Conservation (phyloP, 805 yeast genomes). For the Danielia reshetovae region DNA sequence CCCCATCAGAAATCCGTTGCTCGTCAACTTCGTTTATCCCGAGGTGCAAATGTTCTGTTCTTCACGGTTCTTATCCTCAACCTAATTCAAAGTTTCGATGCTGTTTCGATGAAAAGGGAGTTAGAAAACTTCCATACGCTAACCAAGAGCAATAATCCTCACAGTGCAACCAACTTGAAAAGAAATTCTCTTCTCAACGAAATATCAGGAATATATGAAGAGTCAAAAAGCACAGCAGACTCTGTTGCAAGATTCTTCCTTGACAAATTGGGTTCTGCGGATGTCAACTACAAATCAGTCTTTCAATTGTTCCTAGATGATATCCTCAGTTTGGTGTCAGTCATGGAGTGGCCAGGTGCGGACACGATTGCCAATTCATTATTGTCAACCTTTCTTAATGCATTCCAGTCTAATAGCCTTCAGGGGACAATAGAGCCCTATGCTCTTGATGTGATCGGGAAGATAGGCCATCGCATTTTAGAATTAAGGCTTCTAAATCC, state of each 20-base stretch:
- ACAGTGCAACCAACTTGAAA: slow-evolving; percentile 5
- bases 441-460: slow-evolving; percentile 59
- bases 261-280: slow-evolving; percentile 4
- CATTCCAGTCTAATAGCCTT: slow-evolving; percentile 36
- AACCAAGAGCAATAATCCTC: slow-evolving; percentile 6
- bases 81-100: slow-evolving; percentile 35
- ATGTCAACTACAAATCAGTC: slow-evolving; percentile 5
- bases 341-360: slow-evolving; percentile 63
- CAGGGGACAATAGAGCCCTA: slow-evolving; percentile 44
- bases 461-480: slow-evolving; percentile 50
- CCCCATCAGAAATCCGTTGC: slow-evolving; percentile 43
- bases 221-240: slow-evolving; percentile 1
- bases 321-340: slow-evolving; percentile 42
- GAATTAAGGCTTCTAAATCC: slow-evolving; percentile 22
- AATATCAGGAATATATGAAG: not conserved
- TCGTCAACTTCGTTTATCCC: slow-evolving; percentile 38
- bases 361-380: slow-evolving; percentile 36
- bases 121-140: slow-evolving; percentile 1
- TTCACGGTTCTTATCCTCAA: slow-evolving; percentile 44
- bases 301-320: slow-evolving; percentile 47
- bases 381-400: slow-evolving; percentile 38
- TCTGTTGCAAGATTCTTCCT: slow-evolving; percentile 8
- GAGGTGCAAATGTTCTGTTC: slow-evolving; percentile 48
- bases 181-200: slow-evolving; percentile 5
- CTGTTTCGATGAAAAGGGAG: slow-evolving; percentile 3